These are phyloP conservation scores for Hygrocybe coccinea DNA, from an alignment of 768 basidiomycete species.

Conservation along the genomic window DNA sequence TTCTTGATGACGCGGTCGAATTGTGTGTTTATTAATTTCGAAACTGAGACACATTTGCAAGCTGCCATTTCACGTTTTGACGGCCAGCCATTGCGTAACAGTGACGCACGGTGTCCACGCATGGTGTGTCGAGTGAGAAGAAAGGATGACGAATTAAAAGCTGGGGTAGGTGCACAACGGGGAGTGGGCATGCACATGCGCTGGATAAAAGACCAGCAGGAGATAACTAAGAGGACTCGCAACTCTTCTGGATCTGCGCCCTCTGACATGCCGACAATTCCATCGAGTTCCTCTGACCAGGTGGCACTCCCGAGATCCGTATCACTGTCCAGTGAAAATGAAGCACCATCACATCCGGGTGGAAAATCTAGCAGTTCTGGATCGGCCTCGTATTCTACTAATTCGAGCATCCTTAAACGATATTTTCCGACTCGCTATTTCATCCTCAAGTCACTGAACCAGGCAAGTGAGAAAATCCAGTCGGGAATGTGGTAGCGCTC, in stretches of 20 bases:
- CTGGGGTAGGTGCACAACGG: conserved; percentile 89
- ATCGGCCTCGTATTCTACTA: conserved; percentile 72
- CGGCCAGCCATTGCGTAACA: conserved; percentile 61
- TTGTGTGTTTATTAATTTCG: conserved; percentile 92
- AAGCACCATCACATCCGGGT: conserved; percentile 22
- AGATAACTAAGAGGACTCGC: conserved; percentile 25
- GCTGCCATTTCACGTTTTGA: conserved; percentile 70
- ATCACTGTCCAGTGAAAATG: conserved; percentile 43
- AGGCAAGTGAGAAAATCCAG: conserved; percentile 41
- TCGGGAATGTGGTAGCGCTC: background rate
- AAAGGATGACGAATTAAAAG: conserved; percentile 78
- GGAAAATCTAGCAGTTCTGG: conserved; percentile 50
- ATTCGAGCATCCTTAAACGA: conserved; percentile 67
- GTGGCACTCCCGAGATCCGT: conserved; percentile 24
- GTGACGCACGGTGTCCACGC: conserved; percentile 66
- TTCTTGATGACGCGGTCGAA: conserved; percentile 94
- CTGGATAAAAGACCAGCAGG: conserved; percentile 69
- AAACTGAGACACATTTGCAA: conserved; percentile 54
- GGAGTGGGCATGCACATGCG: conserved; percentile 77
- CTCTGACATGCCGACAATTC: conserved; percentile 19
- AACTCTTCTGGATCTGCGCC: background rate
- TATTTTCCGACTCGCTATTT: conserved; percentile 89
- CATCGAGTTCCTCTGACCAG: conserved; percentile 17
- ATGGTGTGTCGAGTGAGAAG: conserved; percentile 80
- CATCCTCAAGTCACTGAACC: conserved; percentile 83